These are phyloP conservation scores for Aspergillus sergii DNA, from an alignment of 2,329 filamentous ascomycete species.

Conservation along the genomic window DNA sequence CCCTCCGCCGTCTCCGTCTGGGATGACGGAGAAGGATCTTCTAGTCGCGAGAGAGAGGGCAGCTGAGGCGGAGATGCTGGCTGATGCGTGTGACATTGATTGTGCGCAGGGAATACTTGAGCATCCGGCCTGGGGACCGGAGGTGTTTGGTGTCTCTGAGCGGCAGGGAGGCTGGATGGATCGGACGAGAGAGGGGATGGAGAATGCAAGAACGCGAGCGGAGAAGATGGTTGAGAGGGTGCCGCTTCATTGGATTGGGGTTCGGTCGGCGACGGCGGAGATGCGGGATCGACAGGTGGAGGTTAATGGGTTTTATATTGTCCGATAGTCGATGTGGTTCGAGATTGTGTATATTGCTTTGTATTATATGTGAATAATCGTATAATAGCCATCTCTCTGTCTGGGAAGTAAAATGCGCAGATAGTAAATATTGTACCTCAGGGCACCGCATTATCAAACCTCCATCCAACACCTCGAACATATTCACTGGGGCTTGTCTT, in stretches of 20 bases:
- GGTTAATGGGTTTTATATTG: slow-evolving; percentile 44
- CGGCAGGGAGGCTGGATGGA: slow-evolving; percentile 33
- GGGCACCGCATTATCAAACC: neutral
- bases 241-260: slow-evolving; percentile 61
- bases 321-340: slow-evolving; percentile 21
- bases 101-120: slow-evolving; percentile 40
- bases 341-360: neutral
- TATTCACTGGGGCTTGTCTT: neutral
- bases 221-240: slow-evolving; percentile 61
- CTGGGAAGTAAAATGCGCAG: neutral
- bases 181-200: slow-evolving; percentile 50
- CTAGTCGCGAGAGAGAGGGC: neutral
- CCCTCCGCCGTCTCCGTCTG: slow-evolving; percentile 3
- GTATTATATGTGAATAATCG: slow-evolving; percentile 1
- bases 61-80: neutral
- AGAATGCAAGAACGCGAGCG: slow-evolving; percentile 52
- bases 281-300: slow-evolving; percentile 50
- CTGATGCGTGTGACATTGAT: slow-evolving; percentile 32
- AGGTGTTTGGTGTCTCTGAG: neutral
- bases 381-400: neutral
- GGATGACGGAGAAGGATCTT: slow-evolving; percentile 6
- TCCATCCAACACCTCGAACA: neutral
- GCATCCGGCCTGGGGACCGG: slow-evolving; percentile 40
- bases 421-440: neutral
- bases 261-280: slow-evolving; percentile 51